These are phyloP conservation scores for Hemisphaericaspora subhashii DNA, from an alignment of 1,139 yeast genomes.

Conservation along the genomic window DNA sequence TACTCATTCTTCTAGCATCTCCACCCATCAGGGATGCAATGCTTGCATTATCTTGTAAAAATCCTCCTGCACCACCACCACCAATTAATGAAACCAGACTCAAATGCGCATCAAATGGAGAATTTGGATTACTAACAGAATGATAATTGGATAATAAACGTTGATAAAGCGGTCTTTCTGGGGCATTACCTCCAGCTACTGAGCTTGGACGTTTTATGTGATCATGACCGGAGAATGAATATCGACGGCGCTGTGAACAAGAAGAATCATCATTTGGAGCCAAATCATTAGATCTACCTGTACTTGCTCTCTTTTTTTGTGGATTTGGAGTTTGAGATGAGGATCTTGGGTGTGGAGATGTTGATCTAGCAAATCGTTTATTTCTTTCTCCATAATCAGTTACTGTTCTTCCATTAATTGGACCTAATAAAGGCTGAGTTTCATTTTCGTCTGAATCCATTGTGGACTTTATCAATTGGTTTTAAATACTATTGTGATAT, in stretches of 20 bases:
- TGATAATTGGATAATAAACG: constrained; percentile 30
- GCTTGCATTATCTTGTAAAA: constrained; percentile 16
- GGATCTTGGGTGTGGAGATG: constrained; percentile 1
- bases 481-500: not conserved
- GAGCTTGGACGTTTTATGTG: constrained; percentile 1
- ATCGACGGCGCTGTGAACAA: constrained; percentile 9
- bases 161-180: constrained; percentile 26
- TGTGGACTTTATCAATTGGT: not conserved
- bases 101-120: constrained; percentile 17
- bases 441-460: not conserved
- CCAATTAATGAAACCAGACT: constrained; percentile 9
- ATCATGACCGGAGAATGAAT: constrained; percentile 14
- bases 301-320: not conserved
- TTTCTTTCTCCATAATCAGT: not conserved
- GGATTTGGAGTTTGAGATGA: not conserved
- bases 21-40: constrained; percentile 21
- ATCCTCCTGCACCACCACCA: constrained; percentile 7
- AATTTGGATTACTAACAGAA: constrained; percentile 33
- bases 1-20: constrained; percentile 25
- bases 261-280: not conserved
- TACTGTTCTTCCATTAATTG: not conserved
- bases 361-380: constrained; percentile 1
- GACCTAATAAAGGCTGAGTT: constrained; percentile 2
- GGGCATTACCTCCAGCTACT: not conserved
- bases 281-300: not conserved